Percentiles rank a stretch among this genome's conserved stretches.
Evolutionary conservation across 1,139 yeast genomes (phyloP).

Genomic region (Diutina neorugosa): DNA sequence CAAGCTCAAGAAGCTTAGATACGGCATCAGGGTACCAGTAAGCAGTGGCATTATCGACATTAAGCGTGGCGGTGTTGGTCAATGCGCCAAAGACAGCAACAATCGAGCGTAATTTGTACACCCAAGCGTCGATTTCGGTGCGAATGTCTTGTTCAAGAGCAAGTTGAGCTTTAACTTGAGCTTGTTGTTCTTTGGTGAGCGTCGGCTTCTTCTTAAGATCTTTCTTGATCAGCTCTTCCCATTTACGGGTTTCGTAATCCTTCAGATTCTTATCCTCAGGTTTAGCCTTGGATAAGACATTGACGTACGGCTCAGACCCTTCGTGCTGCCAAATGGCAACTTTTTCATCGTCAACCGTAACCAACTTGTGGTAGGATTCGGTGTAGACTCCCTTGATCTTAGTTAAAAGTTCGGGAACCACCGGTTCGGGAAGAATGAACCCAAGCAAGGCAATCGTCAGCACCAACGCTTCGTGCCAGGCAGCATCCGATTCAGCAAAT

Average conservation of each 20-base stretch:
- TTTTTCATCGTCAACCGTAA: conserved; percentile 14
- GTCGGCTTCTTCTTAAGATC: conserved; percentile 61
- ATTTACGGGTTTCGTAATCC: conserved; percentile 74
- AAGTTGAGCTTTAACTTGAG: conserved; percentile 46
- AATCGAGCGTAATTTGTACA: not conserved
- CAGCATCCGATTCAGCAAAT: conserved; percentile 7
- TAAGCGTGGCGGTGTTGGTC: not conserved
- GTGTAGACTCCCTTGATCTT: conserved; percentile 29
- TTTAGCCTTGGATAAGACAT: conserved; percentile 40
- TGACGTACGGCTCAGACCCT: conserved; percentile 61
- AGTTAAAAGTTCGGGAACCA: conserved; percentile 40
- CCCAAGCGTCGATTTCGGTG: not conserved
- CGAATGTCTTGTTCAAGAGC: conserved; percentile 49
- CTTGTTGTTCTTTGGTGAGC: conserved; percentile 67
- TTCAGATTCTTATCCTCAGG: conserved; percentile 48
- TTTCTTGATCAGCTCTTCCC: conserved; percentile 80
- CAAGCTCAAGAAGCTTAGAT: not conserved
- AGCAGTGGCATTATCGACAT: not conserved
- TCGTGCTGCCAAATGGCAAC: conserved; percentile 53
- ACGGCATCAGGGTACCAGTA: conserved; percentile 1
- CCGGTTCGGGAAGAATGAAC: conserved; percentile 53
- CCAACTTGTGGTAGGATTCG: conserved; percentile 17
- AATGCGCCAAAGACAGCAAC: not conserved
- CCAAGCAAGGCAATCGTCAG: conserved; percentile 52
- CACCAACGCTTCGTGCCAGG: conserved; percentile 33